Evolutionary conservation across 345 rosid genomes (phyloP).

Genomic region (Erysimum cheiranthoides): DNA sequence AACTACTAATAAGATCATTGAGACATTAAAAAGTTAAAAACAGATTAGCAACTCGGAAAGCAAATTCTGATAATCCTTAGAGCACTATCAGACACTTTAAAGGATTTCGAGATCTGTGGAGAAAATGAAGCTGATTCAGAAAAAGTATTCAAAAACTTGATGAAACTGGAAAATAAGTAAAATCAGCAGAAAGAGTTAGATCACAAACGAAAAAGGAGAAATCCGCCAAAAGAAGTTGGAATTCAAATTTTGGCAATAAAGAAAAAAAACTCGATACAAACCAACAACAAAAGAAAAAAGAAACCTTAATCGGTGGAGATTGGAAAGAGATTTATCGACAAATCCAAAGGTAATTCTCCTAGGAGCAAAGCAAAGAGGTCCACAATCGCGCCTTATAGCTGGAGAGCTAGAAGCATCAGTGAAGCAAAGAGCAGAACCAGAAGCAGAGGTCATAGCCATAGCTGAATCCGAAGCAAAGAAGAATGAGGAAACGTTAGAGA

Average conservation of each 20-base stretch:
- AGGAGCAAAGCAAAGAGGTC: conserved; percentile 34
- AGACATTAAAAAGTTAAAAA: background rate
- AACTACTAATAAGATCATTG: background rate
- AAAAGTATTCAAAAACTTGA: background rate
- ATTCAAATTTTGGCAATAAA: background rate
- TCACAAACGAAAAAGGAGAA: background rate
- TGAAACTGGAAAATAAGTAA: background rate
- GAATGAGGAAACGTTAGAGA: conserved; percentile 34
- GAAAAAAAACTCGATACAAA: too few species aligned
- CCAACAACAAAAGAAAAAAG: too few species aligned
- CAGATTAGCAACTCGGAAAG: background rate
- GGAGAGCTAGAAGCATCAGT: conserved; percentile 39
- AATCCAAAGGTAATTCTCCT: conserved; percentile 28
- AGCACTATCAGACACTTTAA: background rate
- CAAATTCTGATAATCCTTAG: background rate
- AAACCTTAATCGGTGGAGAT: conserved; percentile 35
- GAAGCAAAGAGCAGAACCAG: conserved; percentile 46
- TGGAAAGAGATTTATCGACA: conserved; percentile 33
- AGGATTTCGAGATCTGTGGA: background rate
- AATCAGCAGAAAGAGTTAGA: background rate
- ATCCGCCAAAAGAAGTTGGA: background rate
- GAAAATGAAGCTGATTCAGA: background rate
- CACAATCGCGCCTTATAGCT: conserved; percentile 15
- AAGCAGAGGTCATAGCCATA: conserved; percentile 47
- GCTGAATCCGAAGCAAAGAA: conserved; percentile 23